Evolutionary conservation across 2,329 filamentous ascomycete genomes (phyloP).

Genomic region (Colletotrichum aenigma): DNA sequence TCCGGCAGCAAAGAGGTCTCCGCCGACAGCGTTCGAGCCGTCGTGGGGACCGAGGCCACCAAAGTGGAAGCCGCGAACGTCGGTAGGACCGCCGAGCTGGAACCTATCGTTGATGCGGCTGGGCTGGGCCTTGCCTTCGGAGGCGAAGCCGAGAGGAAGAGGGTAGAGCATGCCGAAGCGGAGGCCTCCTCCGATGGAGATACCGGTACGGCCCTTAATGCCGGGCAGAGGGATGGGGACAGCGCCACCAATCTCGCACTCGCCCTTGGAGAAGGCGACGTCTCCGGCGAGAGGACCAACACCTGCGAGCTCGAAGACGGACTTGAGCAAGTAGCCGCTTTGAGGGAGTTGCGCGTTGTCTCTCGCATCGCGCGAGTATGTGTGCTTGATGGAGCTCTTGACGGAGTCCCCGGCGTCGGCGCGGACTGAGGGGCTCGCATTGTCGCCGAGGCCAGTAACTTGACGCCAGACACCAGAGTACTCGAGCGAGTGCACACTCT

Average conservation of each 20-base stretch:
- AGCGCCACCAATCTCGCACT: conserved; percentile 80
- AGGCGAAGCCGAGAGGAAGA: conserved; percentile 66
- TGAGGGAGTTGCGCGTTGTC: conserved; percentile 87
- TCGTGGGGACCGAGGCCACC: conserved; percentile 90
- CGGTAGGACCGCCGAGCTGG: conserved; percentile 90
- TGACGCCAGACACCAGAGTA: conserved; percentile 89
- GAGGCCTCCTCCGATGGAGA: conserved; percentile 83
- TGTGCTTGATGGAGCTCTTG: conserved; percentile 86
- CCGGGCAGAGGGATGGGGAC: conserved; percentile 75
- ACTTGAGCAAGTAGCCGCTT: conserved; percentile 80
- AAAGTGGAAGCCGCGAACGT: conserved; percentile 91
- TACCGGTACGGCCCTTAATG: conserved; percentile 70
- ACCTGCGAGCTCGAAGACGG: conserved; percentile 83
- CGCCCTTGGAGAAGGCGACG: conserved; percentile 92
- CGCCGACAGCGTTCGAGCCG: conserved; percentile 83
- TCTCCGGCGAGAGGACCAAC: conserved; percentile 82
- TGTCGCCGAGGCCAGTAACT: conserved; percentile 76
- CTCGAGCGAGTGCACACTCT: conserved; percentile 74
- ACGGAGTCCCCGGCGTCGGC: conserved; percentile 88
- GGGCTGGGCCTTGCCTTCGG: conserved; percentile 58
- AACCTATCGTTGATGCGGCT: conserved; percentile 95
- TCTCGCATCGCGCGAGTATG: conserved; percentile 78
- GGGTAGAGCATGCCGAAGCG: conserved; percentile 85
- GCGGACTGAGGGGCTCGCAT: conserved; percentile 81
- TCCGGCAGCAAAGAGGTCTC: conserved; percentile 89